Evolutionary conservation across 169 alveolate genomes (phyloP).

Genomic region (Besnoitia besnoiti): DNA sequence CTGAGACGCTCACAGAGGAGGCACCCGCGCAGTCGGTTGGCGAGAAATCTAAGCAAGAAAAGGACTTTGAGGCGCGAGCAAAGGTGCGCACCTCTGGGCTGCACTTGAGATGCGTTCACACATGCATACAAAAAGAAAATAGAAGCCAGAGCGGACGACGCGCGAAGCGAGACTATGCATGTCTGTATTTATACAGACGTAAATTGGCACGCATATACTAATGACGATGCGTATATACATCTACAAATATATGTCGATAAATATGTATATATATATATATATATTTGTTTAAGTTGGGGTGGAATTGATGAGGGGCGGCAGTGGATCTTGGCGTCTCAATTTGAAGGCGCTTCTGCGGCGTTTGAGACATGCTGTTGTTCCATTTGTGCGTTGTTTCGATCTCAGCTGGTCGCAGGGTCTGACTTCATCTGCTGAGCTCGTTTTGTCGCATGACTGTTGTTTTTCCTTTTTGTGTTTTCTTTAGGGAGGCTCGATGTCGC

Average conservation of each 20-base stretch:
- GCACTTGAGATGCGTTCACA: not conserved
- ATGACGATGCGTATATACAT: not conserved
- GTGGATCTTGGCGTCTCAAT: no score
- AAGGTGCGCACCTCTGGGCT: not conserved
- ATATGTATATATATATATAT: no score
- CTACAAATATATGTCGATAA: not conserved
- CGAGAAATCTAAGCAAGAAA: not conserved
- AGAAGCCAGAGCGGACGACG: not conserved
- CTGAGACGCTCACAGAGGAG: not conserved
- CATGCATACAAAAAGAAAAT: no score
- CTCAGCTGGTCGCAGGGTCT: no score
- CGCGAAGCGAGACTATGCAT: not conserved
- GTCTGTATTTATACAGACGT: no score
- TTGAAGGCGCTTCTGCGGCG: no score
- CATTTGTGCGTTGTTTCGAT: no score
- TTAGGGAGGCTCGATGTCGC: constrained; percentile 18
- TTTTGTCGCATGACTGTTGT: no score
- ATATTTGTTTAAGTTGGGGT: no score
- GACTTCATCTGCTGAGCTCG: no score
- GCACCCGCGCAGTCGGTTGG: not conserved
- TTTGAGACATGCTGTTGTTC: no score
- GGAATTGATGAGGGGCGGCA: no score
- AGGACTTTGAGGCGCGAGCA: not conserved
- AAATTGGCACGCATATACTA: not conserved
- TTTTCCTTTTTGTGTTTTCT: not conserved